Percentiles rank a stretch among this genome's conserved stretches.
These are phyloP conservation scores for Leccinum insolens DNA, from an alignment of 1,284 basidiomycete species.

Conservation along the genomic window DNA sequence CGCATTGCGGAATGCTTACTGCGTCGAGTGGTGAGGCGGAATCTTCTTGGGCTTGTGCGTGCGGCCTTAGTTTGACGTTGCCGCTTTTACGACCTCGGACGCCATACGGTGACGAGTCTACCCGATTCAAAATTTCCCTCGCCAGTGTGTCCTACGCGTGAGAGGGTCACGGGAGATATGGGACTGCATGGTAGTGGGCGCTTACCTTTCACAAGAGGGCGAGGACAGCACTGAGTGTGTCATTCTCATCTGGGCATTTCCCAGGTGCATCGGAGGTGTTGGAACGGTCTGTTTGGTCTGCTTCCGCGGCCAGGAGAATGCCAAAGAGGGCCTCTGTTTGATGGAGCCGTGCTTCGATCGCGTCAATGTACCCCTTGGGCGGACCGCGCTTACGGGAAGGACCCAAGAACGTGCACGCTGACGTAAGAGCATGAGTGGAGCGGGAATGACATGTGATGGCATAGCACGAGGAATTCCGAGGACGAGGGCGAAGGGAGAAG, in stretches of 20 bases:
- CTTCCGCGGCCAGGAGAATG: conserved; percentile 69
- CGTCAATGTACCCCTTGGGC: conserved; percentile 87
- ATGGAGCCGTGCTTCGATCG: conserved; percentile 85
- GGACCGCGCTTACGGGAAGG: conserved; percentile 51
- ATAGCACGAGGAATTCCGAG: background rate
- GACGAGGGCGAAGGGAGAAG: background rate
- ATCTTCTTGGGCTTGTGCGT: conserved; percentile 29
- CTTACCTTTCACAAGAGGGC: conserved; percentile 32
- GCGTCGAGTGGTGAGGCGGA: conserved; percentile 49
- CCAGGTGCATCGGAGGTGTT: conserved; percentile 51
- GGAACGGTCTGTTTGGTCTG: conserved; percentile 58
- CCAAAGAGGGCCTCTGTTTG: conserved; percentile 86
- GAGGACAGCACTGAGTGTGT: conserved; percentile 22
- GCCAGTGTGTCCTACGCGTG: conserved; percentile 64
- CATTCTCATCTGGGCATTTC: conserved; percentile 17
- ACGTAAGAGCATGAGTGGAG: conserved; percentile 2
- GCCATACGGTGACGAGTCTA: conserved; percentile 77
- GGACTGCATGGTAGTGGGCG: background rate
- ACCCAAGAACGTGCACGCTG: conserved; percentile 72
- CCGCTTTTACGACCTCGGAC: conserved; percentile 59
- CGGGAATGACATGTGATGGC: background rate
- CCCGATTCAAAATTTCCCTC: conserved; percentile 72
- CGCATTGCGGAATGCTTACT: conserved; percentile 44
- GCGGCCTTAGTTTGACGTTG: conserved; percentile 26
- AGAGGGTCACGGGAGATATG: background rate